Evolutionary conservation across 495 filamentous ascomycete genomes (phyloP), one percentile per base, ranked within the genome.

Genomic region (Penicillium mononematosum): DNA sequence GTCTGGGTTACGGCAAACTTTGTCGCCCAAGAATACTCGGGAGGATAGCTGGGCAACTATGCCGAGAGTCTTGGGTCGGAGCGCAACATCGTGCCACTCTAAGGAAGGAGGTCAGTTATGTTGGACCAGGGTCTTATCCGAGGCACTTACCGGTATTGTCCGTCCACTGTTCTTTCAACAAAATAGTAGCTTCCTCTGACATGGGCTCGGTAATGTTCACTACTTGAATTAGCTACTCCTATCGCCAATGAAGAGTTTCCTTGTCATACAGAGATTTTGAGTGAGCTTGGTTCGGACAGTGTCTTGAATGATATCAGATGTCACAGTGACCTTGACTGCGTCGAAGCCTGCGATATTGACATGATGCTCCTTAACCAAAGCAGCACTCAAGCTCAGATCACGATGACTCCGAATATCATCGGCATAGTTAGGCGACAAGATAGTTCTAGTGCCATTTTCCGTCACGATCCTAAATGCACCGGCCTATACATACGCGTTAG

Each of bases 1-100:
- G 0, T 69, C 66, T 7, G 64, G 60, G 53, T 82, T 72, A 8
- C 72, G 73, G 53, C 75, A 78, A 10, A 81, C 48, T 0, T 66
- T 62, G 0, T 56, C 60, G 29, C 80, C 80, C 7, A 80, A 59
- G 52, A 82, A 81, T n/a, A 80, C 66, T 20, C 73, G 63, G 3
- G 77, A 73, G 3, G 79, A 78, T 10, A 78, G 64, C 16, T 75
- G 75, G 12, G 76, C 74, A 32, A 83, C 67, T n/a, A 80, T 46
- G 6, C 71, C 56, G 24, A 78, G 65, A 39, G 78, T 70, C 5
- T 66, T 68, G 2, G 76, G 64, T 49, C 75, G 56, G 9, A 64
- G 48, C 12, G 12, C 14, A 1, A 64, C 27, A 8, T 41, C 39
- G 20, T 66, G 60, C 66, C 66, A 69, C 24, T 60, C 63, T 66